Evolutionary conservation across 2,329 filamentous ascomycete species (phyloP).

Genomic region (Claviceps cyperi): DNA sequence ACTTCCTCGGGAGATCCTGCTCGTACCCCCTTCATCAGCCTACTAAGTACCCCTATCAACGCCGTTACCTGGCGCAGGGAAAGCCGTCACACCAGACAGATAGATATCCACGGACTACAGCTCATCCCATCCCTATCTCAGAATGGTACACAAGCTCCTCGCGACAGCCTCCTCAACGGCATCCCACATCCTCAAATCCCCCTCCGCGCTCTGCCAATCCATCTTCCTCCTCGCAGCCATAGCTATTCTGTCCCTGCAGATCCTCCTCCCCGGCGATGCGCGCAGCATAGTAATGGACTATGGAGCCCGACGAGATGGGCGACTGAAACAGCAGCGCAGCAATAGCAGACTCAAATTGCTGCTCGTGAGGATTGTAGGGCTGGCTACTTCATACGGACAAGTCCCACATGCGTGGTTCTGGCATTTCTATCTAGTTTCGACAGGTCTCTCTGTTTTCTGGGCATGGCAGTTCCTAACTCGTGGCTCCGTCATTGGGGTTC

Average conservation of each 20-base stretch:
- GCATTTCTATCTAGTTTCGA: constrained; percentile 69
- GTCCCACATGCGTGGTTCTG: constrained; percentile 84
- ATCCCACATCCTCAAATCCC: not conserved
- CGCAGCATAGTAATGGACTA: constrained; percentile 34
- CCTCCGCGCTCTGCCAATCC: constrained; percentile 16
- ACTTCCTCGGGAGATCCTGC: no score
- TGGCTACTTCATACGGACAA: constrained; percentile 23
- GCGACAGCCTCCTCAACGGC: not conserved
- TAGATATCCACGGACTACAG: no score
- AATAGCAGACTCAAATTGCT: not conserved
- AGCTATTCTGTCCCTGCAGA: constrained; percentile 26
- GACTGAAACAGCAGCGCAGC: not conserved
- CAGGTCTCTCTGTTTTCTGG: constrained; percentile 62
- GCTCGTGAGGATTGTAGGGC: constrained; percentile 2
- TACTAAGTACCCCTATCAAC: no score
- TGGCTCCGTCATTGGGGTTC: constrained; percentile 36
- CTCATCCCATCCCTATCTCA: no score
- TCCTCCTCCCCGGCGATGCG: constrained; percentile 29
- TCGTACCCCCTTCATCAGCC: no score
- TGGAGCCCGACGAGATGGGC: constrained; percentile 27
- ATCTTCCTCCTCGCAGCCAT: constrained; percentile 31
- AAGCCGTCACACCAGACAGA: no score
- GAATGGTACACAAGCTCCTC: not conserved
- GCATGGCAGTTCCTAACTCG: constrained; percentile 42
- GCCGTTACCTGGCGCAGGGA: no score